Evolutionary conservation across 768 basidiomycete species (phyloP).

Genomic region (Pilatotrama ljubarskyi): DNA sequence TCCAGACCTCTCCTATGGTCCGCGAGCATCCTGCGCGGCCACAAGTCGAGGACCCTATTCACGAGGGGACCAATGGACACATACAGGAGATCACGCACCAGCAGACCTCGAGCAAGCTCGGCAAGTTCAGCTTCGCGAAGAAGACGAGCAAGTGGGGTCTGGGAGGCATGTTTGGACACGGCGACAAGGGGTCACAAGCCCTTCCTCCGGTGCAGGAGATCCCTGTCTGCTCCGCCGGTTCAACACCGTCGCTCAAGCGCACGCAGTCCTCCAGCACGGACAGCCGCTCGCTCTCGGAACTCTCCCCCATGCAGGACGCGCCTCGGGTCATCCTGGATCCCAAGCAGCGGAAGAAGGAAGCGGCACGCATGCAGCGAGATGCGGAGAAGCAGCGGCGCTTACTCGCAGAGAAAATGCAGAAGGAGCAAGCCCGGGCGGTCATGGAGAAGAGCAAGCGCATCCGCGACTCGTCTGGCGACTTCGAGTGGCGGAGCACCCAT

Average conservation of each 20-base stretch:
- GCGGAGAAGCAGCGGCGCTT: slow-evolving; percentile 84
- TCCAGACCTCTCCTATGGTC: slow-evolving; percentile 51
- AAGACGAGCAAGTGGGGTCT: slow-evolving; percentile 69
- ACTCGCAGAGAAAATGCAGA: slow-evolving; percentile 68
- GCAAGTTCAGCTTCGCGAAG: slow-evolving; percentile 64
- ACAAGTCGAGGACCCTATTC: slow-evolving; percentile 39
- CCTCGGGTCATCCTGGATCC: slow-evolving; percentile 50
- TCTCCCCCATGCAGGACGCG: slow-evolving; percentile 39
- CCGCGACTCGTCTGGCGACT: slow-evolving; percentile 49
- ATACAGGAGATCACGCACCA: slow-evolving; percentile 15
- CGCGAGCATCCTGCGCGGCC: slow-evolving; percentile 52
- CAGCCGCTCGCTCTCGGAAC: slow-evolving; percentile 62
- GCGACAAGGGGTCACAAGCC: slow-evolving; percentile 54
- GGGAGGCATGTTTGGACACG: slow-evolving; percentile 62
- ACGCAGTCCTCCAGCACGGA: slow-evolving; percentile 77
- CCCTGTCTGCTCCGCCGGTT: slow-evolving; percentile 50
- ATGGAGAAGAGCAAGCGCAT: slow-evolving; percentile 86
- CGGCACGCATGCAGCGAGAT: slow-evolving; percentile 73
- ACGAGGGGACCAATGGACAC: slow-evolving; percentile 34
- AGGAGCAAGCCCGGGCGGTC: slow-evolving; percentile 89
- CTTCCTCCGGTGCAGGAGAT: slow-evolving; percentile 77
- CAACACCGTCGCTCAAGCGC: slow-evolving; percentile 72
- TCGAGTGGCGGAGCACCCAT: slow-evolving; percentile 22
- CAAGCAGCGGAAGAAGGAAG: slow-evolving; percentile 82
- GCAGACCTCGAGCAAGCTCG: slow-evolving; percentile 48